Conservation (phyloP, 1,284 basidiomycete species). For the Ceratobasidium theobromae region DNA sequence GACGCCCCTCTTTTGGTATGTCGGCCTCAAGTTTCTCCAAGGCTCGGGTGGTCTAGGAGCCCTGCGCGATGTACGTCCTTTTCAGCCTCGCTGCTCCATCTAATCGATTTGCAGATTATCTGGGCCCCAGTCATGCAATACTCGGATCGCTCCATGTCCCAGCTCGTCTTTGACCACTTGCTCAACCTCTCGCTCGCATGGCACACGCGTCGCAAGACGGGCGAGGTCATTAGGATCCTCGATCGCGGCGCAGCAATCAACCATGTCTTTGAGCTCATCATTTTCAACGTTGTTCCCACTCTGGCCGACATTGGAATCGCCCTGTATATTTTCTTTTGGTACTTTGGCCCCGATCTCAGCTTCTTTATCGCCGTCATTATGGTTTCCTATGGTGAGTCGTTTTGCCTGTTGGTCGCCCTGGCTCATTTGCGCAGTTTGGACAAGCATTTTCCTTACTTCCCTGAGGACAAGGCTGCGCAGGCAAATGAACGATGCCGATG, state of each 20-base stretch:
- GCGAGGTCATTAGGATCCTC: conserved; percentile 66
- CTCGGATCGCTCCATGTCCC: conserved; percentile 77
- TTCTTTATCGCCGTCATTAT: conserved; percentile 74
- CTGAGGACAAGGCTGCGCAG: conserved; percentile 72
- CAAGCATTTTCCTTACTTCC: conserved; percentile 54
- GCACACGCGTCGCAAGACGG: conserved; percentile 72
- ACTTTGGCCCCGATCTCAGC: conserved; percentile 69
- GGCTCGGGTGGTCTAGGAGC: conserved; percentile 70
- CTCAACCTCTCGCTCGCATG: conserved; percentile 83
- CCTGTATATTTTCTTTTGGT: conserved; percentile 61
- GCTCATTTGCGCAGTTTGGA: conserved; percentile 38
- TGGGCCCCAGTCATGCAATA: conserved; percentile 89
- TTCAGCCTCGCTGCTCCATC: background rate
- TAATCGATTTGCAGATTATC: conserved; percentile 50
- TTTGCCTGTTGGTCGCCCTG: background rate
- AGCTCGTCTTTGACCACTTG: conserved; percentile 75
- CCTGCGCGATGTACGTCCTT: conserved; percentile 59
- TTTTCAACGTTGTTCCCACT: conserved; percentile 80
- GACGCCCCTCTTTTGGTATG: conserved; percentile 64
- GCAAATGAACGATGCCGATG: conserved; percentile 75
- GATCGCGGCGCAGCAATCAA: conserved; percentile 62
- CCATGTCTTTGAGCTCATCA: conserved; percentile 55
- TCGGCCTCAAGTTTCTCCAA: conserved; percentile 64
- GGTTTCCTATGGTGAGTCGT: conserved; percentile 64
- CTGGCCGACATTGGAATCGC: conserved; percentile 76